These are phyloP conservation scores for Globisporangium radiosum DNA, from an alignment of 352 stramenopile genomes.

Conservation along the genomic window DNA sequence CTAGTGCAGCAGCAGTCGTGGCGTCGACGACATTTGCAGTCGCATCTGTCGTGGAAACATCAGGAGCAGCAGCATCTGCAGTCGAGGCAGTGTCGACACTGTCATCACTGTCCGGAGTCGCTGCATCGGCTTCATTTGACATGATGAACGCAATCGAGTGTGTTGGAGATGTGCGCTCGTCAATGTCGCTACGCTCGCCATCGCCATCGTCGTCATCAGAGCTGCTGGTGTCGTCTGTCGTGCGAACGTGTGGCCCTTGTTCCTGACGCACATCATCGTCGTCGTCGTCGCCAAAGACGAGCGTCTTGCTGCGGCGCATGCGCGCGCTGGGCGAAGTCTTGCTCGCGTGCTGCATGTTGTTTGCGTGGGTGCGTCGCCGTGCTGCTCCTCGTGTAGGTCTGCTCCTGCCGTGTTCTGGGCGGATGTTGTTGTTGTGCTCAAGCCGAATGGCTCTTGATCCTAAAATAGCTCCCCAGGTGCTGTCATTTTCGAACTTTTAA, in stretches of 20 bases:
- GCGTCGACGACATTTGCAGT: not conserved
- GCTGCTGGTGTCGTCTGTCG: not conserved
- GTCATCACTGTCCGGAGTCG: not conserved
- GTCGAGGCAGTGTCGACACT: not conserved
- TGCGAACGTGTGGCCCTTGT: constrained; percentile 1
- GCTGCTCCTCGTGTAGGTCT: too few relatives aligned
- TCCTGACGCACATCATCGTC: constrained; percentile 5
- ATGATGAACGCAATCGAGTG: not conserved
- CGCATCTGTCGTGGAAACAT: too few relatives aligned
- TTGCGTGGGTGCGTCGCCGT: not conserved
- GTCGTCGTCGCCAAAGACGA: constrained; percentile 5
- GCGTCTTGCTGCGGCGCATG: constrained; percentile 8
- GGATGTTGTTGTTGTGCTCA: too few relatives aligned
- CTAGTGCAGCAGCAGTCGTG: not conserved
- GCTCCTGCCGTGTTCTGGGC: too few relatives aligned
- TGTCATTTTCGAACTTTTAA: too few relatives aligned
- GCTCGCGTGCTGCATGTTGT: too few relatives aligned
- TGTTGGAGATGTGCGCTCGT: too few relatives aligned
- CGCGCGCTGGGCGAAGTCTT: constrained; percentile 1
- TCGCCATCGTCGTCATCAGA: constrained; percentile 6
- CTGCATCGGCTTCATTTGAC: not conserved
- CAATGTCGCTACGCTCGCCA: not conserved
- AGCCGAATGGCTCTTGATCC: too few relatives aligned
- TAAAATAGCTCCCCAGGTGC: too few relatives aligned
- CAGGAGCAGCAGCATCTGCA: not conserved